Base-by-base conservation (phyloP, 2,329 filamentous ascomycete species). In the Colletotrichum lentis region DNA sequence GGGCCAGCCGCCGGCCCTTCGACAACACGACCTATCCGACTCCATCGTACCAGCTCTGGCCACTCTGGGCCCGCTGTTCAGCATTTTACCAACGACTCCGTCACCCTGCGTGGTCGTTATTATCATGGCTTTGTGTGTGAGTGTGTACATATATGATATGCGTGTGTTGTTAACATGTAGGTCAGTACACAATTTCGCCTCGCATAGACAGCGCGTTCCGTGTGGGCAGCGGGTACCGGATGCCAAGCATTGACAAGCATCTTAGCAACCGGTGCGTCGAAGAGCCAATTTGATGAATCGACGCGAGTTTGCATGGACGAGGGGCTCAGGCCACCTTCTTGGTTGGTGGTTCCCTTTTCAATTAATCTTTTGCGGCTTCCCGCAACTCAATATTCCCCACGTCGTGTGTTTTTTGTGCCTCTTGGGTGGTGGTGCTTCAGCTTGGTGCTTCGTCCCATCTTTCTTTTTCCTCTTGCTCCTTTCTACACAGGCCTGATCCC, bases 11-110 rank as follows among this genome's bases (percentile, higher is more conserved):
- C 46, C 52, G 53, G 24, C n/a, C 22, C 55, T 44, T 43, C 18
- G 37, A 50, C n/a, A 20, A 53, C 49, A 35, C 49, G 27, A 35
- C 31, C 10, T 18, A 54, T 39, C 12, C 35, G 14, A 41, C 52
- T 22, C 16, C 46, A 71, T 71, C 63, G 69, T 68, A 68, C 67
- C 69, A 71, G 59, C 55, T 54, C 53, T 39, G 39, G 22, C 41
- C 55, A 37, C 58, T 47, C 35, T 27, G 20, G 46, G 41, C 54
- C 54, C 24, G 20, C n/a, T 24, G 12, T 44, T 18, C 54, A 43
- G 35, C 31, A 31, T 20, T 46, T 46, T 49, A 12, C 46, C 46
- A 27, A 8, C 24, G 16, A 18, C 18, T 18, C 49, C 43, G 43
- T 59, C 18, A 35, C 11, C 22, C 31, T 52, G 41, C 44, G 54